These are phyloP conservation scores for Hyphopichia fennica DNA, from an alignment of 1,139 yeast genomes.

Conservation along the genomic window DNA sequence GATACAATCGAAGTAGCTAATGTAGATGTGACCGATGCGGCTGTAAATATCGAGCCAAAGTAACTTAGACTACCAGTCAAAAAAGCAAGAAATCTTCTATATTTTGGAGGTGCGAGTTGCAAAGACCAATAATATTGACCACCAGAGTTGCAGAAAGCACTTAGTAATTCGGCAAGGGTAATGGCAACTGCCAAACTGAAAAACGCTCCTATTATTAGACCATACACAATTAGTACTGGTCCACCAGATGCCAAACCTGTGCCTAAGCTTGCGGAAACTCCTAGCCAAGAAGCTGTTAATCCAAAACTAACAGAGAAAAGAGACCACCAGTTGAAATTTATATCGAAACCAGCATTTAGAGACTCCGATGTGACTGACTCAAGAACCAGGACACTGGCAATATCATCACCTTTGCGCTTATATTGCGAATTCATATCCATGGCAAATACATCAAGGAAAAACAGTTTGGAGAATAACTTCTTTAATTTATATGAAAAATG, in stretches of 20 bases:
- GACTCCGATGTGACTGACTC: neutral
- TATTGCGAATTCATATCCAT: neutral
- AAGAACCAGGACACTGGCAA: neutral
- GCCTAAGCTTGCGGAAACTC: constrained; percentile 50
- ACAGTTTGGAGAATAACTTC: too few species aligned
- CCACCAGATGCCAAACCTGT: constrained; percentile 53
- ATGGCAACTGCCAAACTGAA: constrained; percentile 6
- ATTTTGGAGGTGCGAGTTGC: constrained; percentile 7
- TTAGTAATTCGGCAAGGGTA: constrained; percentile 16
- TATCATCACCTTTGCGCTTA: neutral
- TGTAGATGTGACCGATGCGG: constrained; percentile 8
- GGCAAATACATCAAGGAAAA: too few species aligned
- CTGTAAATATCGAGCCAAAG: constrained; percentile 9
- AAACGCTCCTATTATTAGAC: constrained; percentile 32
- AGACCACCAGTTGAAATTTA: constrained; percentile 8
- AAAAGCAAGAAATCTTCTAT: constrained; percentile 6
- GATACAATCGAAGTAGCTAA: constrained; percentile 7
- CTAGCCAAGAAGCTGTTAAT: constrained; percentile 56
- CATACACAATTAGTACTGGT: constrained; percentile 48
- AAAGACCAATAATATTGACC: constrained; percentile 21
- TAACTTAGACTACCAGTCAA: constrained; percentile 7
- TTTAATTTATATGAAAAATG: too few species aligned
- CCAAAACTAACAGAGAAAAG: constrained; percentile 51
- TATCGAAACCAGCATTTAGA: neutral
- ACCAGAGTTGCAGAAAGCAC: constrained; percentile 17